Evolutionary conservation across 73 alveolate genomes (phyloP).

Genomic region (Paramecium sexaurelia): DNA sequence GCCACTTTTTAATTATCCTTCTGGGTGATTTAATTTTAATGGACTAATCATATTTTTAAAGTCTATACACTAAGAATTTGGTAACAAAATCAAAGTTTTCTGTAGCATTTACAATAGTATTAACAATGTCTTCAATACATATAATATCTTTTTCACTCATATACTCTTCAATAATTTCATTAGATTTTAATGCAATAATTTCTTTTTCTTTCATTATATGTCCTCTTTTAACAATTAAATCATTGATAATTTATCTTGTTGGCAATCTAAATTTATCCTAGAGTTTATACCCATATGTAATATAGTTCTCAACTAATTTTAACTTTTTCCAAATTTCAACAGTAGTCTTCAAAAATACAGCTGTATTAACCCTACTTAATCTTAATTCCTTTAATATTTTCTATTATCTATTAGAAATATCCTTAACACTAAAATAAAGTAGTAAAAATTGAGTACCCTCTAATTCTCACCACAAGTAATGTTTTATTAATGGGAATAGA

Average conservation of each 20-base stretch:
- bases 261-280: slow-evolving; percentile 16
- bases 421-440: slow-evolving; percentile 41
- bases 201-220: slow-evolving; percentile 58
- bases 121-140: slow-evolving; percentile 65
- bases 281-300: slow-evolving; percentile 58
- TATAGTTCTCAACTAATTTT: slow-evolving; percentile 60
- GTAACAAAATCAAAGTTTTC: slow-evolving; percentile 60
- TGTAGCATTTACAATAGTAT: slow-evolving; percentile 43
- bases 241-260: slow-evolving; percentile 52
- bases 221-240: slow-evolving; percentile 64
- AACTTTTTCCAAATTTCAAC: slow-evolving; percentile 44
- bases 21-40: slow-evolving; percentile 56
- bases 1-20: slow-evolving; percentile 44
- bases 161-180: slow-evolving; percentile 63
- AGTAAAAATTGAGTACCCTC: slow-evolving; percentile 52
- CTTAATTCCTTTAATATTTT: slow-evolving; percentile 39
- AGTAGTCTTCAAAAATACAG: slow-evolving; percentile 45
- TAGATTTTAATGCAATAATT: slow-evolving; percentile 56
- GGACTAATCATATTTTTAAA: background rate
- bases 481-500: slow-evolving; percentile 47
- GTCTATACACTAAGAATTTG: slow-evolving; percentile 58
- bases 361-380: slow-evolving; percentile 53
- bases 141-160: slow-evolving; percentile 59
- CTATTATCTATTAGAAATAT: slow-evolving; percentile 49
- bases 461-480: slow-evolving; percentile 65